A percentile compares a stretch with the other conserved stretches of the same genome.
These are phyloP conservation scores for Sugiyamaella sp. DNA, from an alignment of 1,139 yeast species.

Conservation along the genomic window DNA sequence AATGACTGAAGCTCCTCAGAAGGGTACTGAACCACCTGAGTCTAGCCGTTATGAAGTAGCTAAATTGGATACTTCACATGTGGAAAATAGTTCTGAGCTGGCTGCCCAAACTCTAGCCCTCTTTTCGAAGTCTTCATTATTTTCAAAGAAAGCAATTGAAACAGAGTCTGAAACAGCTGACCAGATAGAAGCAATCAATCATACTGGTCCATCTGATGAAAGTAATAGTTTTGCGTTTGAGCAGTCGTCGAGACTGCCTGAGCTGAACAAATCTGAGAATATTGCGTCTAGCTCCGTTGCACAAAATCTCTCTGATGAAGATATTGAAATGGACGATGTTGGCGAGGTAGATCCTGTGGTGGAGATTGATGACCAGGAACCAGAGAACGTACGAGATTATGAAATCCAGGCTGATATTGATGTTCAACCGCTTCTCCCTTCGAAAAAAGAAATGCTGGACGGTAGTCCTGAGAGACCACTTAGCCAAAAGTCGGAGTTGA, in stretches of 20 bases:
- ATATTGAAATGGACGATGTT: not conserved
- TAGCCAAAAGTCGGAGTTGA: no score
- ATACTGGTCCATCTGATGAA: no score
- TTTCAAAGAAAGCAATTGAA: constrained; percentile 5
- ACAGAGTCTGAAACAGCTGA: not conserved
- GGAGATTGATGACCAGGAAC: not conserved
- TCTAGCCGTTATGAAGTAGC: no score
- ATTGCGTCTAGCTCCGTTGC: not conserved
- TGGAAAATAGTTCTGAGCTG: constrained; percentile 14
- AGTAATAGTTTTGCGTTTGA: no score
- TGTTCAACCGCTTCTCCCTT: no score
- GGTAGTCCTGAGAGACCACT: no score
- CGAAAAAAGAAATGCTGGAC: no score
- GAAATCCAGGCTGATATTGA: no score
- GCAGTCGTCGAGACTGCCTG: no score
- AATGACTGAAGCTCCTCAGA: not conserved
- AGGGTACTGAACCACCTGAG: no score
- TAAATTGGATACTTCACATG: constrained; percentile 3
- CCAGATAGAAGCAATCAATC: not conserved
- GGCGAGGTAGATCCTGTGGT: not conserved
- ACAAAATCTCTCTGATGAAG: not conserved
- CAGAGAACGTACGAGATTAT: no score
- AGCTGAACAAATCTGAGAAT: not conserved
- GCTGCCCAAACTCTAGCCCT: constrained; percentile 15
- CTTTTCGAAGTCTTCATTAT: constrained; percentile 19